These are phyloP conservation scores for Violaceomyces palustris DNA, from an alignment of 1,284 basidiomycete genomes.

Conservation along the genomic window DNA sequence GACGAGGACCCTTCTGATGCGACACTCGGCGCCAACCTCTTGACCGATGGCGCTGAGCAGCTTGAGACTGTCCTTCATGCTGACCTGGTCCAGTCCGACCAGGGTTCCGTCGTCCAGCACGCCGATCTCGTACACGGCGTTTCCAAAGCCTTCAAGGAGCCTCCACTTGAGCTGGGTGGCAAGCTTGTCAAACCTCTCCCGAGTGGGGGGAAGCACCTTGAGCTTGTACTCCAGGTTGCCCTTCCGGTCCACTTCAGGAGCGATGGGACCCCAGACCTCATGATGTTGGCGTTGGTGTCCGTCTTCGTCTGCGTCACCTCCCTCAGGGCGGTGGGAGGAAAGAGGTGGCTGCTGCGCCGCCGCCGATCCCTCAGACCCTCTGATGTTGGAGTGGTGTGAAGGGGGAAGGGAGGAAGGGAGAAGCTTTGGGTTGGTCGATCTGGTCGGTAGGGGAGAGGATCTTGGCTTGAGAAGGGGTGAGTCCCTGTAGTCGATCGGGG, in stretches of 20 bases:
- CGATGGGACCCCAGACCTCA: slow-evolving; percentile 30
- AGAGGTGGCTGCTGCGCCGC: slow-evolving; percentile 12
- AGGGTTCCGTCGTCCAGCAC: slow-evolving; percentile 50
- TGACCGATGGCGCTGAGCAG: slow-evolving; percentile 40
- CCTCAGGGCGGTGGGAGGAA: slow-evolving; percentile 6
- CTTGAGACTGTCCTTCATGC: slow-evolving; percentile 43
- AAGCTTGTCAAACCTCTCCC: slow-evolving; percentile 46
- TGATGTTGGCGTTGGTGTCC: not conserved
- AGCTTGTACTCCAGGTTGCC: slow-evolving; percentile 53
- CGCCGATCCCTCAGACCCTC: slow-evolving; percentile 12
- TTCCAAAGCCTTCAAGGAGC: slow-evolving; percentile 47
- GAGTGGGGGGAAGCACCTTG: slow-evolving; percentile 45
- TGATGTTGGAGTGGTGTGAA: slow-evolving; percentile 15
- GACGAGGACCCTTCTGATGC: not conserved
- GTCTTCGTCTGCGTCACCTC: not conserved
- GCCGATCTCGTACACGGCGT: slow-evolving; percentile 50
- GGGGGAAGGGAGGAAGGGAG: slow-evolving; percentile 7
- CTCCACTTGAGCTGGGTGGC: slow-evolving; percentile 52
- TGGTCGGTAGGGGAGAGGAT: not conserved
- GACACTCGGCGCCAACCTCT: slow-evolving; percentile 31
- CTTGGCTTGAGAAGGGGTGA: no score
- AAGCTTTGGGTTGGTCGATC: slow-evolving; percentile 10
- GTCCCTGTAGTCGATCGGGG: no score
- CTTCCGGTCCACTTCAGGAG: slow-evolving; percentile 45
- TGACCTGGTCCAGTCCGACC: slow-evolving; percentile 34